phyloP scores from a whole-genome alignment of 768 basidiomycete genomes.

The Amanita pallidorosea region DNA sequence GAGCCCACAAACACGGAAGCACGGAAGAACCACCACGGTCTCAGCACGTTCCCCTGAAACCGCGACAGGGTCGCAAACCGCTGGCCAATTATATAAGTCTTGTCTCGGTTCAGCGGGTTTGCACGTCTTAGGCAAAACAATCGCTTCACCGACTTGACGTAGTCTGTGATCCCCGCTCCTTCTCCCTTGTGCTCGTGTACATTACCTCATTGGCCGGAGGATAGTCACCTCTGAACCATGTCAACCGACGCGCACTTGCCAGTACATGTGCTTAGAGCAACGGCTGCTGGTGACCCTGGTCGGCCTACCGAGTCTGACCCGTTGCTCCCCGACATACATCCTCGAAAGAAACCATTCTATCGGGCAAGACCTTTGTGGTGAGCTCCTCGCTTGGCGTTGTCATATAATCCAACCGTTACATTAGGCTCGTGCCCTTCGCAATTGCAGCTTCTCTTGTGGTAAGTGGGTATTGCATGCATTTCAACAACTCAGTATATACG shows the following conservation, averaged over 20 bases:
- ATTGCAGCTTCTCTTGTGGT: constrained; percentile 57
- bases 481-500: constrained; percentile 4
- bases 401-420: constrained; percentile 7
- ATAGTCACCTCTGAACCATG: not conserved
- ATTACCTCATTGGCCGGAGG: not conserved
- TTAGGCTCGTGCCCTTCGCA: constrained; percentile 73
- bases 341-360: constrained; percentile 38
- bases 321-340: constrained; percentile 7
- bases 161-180: constrained; percentile 3
- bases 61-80: not conserved
- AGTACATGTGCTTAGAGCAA: not conserved
- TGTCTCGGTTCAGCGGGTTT: constrained; percentile 4
- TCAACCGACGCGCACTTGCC: not conserved
- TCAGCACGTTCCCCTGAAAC: not conserved
- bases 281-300: constrained; percentile 3
- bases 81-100: constrained; percentile 3
- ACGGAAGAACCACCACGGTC: not conserved
- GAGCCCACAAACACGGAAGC: too few species aligned
- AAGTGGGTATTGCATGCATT: constrained; percentile 16
- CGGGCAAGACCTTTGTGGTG: constrained; percentile 42
- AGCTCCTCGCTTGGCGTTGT: not conserved
- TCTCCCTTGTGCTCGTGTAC: not conserved
- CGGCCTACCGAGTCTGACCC: constrained; percentile 13
- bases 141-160: constrained; percentile 1
- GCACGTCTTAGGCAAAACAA: constrained; percentile 1